Evolutionary conservation across 768 basidiomycete genomes (phyloP), one percentile per base, ranked within the genome.

Genomic region (Termitomyces eurrhizus): DNA sequence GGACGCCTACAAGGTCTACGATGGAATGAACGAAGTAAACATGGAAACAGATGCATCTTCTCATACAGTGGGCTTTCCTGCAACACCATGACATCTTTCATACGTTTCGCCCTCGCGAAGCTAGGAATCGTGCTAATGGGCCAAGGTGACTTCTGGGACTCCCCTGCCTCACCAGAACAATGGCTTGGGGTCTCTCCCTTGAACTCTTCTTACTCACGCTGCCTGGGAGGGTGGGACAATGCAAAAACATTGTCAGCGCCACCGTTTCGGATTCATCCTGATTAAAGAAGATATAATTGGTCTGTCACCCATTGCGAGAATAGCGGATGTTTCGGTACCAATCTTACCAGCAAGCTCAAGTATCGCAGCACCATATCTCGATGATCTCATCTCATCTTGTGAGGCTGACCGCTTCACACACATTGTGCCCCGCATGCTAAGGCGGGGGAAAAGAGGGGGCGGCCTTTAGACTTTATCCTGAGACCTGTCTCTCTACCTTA

Each of bases 151-250:
- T 42, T 32, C 35, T 12, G 3, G 18, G n/a, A 42, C 51, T 49
- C 49, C 33, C 61, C 24, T 41, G 39, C 48, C 37, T 49, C 18
- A 50, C 53, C 53, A 55, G 45, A 37, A 29, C 16, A 29, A 37
- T 39, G 35, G 45, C 26, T 32, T 26, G 13, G 29, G 12, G 8
- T 44, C 18, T 41, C 32, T 53, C 37, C 32, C 41, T 32, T 21
- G 9, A 16, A 18, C 24, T 21, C 14, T 52, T 32, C n/a, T 13
- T 49, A 52, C 62, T 50, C 59, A 57, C 51, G 62, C 53, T 59
- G 29, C 44, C 49, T 59, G 49, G 49, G 26, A 50, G 32, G 53
- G 56, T 49, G 51, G 58, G 45, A 39, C n/a, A 50, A 8, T 45
- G 29, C 29, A 45, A 41, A 16, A 48, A 7, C 41, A 52, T 35